These are phyloP conservation scores for Ceratobasidium theobromae DNA, from an alignment of 1,284 basidiomycete genomes.

Conservation along the genomic window DNA sequence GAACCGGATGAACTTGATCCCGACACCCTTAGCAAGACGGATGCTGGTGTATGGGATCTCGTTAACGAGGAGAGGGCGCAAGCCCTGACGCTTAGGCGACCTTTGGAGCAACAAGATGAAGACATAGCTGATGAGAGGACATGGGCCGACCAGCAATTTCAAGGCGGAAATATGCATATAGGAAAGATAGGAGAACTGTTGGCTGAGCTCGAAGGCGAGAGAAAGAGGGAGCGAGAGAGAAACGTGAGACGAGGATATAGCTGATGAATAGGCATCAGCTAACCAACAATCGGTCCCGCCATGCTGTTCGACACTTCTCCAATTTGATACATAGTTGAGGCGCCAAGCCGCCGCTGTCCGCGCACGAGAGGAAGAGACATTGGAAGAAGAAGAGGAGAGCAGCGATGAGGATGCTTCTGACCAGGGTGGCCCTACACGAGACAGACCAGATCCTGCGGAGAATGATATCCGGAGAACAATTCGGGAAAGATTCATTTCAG, in stretches of 20 bases:
- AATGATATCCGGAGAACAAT: constrained; percentile 46
- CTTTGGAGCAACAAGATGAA: constrained; percentile 54
- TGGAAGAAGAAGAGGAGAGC: constrained; percentile 62
- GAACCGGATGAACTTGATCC: constrained; percentile 32
- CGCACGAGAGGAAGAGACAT: constrained; percentile 54
- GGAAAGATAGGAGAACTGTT: constrained; percentile 67
- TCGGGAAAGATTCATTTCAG: constrained; percentile 71
- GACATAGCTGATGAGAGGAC: constrained; percentile 63
- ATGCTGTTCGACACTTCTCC: too few species aligned
- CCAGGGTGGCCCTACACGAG: constrained; percentile 38
- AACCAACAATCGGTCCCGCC: too few species aligned
- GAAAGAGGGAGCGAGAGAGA: constrained; percentile 63
- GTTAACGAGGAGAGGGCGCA: constrained; percentile 24
- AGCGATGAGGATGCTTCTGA: constrained; percentile 51
- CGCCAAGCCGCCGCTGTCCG: constrained; percentile 49
- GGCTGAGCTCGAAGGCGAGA: constrained; percentile 70
- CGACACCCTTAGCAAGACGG: constrained; percentile 28
- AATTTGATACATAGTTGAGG: too few species aligned
- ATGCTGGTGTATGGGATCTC: constrained; percentile 26
- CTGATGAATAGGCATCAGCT: too few species aligned
- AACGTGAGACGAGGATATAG: too few species aligned
- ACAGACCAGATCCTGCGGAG: constrained; percentile 47
- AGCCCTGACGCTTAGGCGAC: constrained; percentile 38
- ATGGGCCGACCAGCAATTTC: constrained; percentile 65
- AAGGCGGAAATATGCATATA: constrained; percentile 57